phyloP scores from a whole-genome alignment of 768 basidiomycete genomes.

The Dioszegia crocea region DNA sequence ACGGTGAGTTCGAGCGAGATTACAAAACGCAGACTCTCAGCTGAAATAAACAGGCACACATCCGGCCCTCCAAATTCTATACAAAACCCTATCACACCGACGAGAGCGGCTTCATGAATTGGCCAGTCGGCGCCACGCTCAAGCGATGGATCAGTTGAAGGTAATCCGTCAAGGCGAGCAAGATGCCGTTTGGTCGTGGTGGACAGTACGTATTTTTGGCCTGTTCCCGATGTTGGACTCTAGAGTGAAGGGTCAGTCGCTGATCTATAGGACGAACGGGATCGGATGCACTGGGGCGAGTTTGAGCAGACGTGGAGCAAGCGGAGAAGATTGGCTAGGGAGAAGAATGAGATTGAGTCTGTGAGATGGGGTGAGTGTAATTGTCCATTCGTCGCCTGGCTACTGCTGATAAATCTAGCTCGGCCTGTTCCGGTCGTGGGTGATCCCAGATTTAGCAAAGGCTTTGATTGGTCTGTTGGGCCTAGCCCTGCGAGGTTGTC shows the following conservation, averaged over 20 bases:
- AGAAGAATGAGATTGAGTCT: constrained; percentile 73
- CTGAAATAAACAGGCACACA: constrained; percentile 58
- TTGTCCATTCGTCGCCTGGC: too few relatives aligned
- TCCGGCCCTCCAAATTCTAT: constrained; percentile 77
- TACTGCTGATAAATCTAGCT: constrained; percentile 13
- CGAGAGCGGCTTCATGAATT: constrained; percentile 76
- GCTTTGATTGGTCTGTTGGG: constrained; percentile 40
- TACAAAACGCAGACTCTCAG: constrained; percentile 38
- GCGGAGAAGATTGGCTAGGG: constrained; percentile 75
- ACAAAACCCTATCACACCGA: constrained; percentile 70
- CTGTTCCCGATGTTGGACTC: background rate
- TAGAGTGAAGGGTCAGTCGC: background rate
- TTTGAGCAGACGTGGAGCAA: constrained; percentile 85
- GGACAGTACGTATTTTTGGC: constrained; percentile 62
- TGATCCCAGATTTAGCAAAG: constrained; percentile 16
- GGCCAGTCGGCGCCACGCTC: constrained; percentile 67
- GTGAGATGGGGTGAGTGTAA: constrained; percentile 62
- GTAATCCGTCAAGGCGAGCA: constrained; percentile 69
- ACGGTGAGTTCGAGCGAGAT: constrained; percentile 47
- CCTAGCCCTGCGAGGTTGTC: constrained; percentile 28
- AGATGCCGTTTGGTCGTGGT: constrained; percentile 77
- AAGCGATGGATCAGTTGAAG: constrained; percentile 62
- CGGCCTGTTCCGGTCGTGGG: constrained; percentile 38
- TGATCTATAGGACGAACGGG: constrained; percentile 61
- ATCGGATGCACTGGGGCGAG: constrained; percentile 78